These are phyloP conservation scores for Conticribra weissflogii DNA, from an alignment of 108 stramenopile species.

Conservation along the genomic window DNA sequence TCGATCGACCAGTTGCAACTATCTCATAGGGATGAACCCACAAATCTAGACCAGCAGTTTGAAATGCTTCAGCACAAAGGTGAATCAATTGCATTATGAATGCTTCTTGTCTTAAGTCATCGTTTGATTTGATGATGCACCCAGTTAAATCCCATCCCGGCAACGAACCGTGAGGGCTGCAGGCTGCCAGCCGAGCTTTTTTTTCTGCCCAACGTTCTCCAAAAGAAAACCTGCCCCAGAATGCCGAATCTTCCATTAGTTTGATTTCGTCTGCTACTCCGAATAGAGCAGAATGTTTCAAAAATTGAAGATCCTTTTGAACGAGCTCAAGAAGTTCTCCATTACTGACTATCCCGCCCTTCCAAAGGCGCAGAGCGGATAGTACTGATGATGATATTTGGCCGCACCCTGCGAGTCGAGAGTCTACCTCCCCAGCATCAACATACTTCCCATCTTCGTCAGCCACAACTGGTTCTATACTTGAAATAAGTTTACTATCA, in stretches of 20 bases:
- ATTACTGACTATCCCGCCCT: constrained; percentile 77
- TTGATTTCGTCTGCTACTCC: constrained; percentile 65
- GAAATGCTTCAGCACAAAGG: constrained; percentile 90
- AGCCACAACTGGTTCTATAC: constrained; percentile 24
- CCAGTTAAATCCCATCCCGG: constrained; percentile 91
- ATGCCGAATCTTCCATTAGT: constrained; percentile 83
- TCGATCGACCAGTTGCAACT: constrained; percentile 87
- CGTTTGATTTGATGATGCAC: constrained; percentile 98
- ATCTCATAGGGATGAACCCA: constrained; percentile 95
- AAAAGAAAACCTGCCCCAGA: constrained; percentile 92
- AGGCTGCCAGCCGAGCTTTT: constrained; percentile 82
- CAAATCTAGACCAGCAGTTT: constrained; percentile 84
- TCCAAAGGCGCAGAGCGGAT: constrained; percentile 84
- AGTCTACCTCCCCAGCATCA: constrained; percentile 85
- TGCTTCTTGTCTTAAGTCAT: constrained; percentile 97
- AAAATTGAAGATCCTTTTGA: constrained; percentile 83
- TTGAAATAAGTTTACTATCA: neutral
- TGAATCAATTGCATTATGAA: constrained; percentile 96
- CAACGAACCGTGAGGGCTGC: constrained; percentile 70
- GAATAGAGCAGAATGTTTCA: constrained; percentile 52
- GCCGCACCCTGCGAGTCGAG: constrained; percentile 82
- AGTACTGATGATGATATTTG: constrained; percentile 76
- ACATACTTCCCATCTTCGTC: constrained; percentile 54
- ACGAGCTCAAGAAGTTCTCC: constrained; percentile 87
- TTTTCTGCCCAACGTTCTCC: constrained; percentile 96